These are phyloP conservation scores for Candida ortonii DNA, from an alignment of 805 yeast species.

Conservation along the genomic window DNA sequence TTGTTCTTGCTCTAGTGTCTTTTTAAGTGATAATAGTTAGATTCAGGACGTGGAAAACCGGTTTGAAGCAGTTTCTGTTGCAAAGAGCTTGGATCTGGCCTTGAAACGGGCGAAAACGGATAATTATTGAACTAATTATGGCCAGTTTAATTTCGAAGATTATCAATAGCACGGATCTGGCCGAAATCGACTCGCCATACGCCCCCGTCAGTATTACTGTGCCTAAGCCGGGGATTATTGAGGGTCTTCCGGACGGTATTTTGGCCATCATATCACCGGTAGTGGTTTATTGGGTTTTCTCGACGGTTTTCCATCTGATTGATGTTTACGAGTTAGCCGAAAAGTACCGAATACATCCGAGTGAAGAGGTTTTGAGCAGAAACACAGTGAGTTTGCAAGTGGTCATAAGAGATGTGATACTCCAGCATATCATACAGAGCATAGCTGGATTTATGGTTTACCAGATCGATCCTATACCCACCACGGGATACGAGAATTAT, in stretches of 20 bases:
- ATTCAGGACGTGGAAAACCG: no score
- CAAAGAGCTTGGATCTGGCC: no score
- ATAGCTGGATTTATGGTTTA: constrained; percentile 58
- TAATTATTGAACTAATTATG: no score
- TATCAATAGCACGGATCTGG: constrained; percentile 24
- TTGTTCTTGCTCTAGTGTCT: no score
- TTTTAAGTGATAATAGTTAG: no score
- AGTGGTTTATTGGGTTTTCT: constrained; percentile 78
- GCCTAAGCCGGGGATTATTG: constrained; percentile 43
- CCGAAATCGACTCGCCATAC: constrained; percentile 12
- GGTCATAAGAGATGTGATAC: constrained; percentile 75
- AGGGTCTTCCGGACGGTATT: constrained; percentile 67
- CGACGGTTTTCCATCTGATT: constrained; percentile 68
- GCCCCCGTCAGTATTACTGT: constrained; percentile 30
- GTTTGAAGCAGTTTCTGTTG: no score
- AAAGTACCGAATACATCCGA: constrained; percentile 84
- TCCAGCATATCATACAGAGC: constrained; percentile 85
- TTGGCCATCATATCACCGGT: constrained; percentile 75
- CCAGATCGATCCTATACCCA: constrained; percentile 53
- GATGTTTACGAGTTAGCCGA: constrained; percentile 78
- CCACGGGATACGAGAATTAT: constrained; percentile 48
- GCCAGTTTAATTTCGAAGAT: no score
- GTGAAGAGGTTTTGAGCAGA: constrained; percentile 73
- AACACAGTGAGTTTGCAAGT: constrained; percentile 70
- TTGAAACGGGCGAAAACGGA: no score